Conservation (phyloP, 225 moss, liverwort and hornwort species). For the Straminergon stramineum region DNA sequence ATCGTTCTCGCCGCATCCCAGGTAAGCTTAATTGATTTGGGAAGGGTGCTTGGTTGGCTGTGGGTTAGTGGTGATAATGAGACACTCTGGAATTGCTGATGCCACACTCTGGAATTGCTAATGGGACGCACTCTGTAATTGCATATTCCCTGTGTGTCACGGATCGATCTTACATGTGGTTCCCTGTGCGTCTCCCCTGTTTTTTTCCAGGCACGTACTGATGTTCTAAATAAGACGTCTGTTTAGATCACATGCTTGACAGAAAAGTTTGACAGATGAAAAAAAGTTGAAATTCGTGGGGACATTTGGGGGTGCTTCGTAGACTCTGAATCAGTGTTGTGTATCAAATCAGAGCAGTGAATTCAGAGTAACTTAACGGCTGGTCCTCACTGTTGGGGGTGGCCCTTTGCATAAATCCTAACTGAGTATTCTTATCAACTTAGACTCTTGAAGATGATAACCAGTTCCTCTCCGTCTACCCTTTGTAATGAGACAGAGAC, state of each 20-base stretch:
- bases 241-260: not conserved
- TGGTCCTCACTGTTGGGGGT: no score
- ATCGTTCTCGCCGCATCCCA: slow-evolving; percentile 2
- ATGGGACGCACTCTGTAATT: not conserved
- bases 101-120: not conserved
- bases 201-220: not conserved
- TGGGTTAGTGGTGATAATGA: not conserved
- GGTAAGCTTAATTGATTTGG: not conserved
- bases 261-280: not conserved
- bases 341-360: not conserved
- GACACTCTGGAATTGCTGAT: not conserved
- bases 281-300: not conserved
- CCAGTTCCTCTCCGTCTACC: not conserved
- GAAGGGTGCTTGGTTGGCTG: not conserved
- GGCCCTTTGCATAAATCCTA: not conserved
- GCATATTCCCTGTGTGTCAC: not conserved
- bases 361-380: not conserved
- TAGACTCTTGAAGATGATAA: not conserved
- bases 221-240: not conserved
- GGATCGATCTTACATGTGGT: not conserved
- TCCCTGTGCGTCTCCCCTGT: not conserved
- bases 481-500: not conserved
- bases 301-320: not conserved
- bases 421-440: not conserved
- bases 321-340: not conserved